Evolutionary conservation across 106 monocot species (phyloP).

Genomic region (Vanilla planifolia): DNA sequence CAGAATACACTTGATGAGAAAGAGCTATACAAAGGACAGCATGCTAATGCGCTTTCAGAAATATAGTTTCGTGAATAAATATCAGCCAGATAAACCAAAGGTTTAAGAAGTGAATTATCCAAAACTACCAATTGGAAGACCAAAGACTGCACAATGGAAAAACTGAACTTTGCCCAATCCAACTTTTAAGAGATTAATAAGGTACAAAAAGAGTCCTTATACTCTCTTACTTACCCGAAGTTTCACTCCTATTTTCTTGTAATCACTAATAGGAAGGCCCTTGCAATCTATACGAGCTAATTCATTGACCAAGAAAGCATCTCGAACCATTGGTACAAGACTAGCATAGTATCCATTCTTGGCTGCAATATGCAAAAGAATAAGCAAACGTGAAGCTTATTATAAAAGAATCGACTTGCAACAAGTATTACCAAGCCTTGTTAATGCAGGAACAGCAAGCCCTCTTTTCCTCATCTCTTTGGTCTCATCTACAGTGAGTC

Average conservation of each 20-base stretch:
- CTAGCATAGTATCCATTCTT: conserved; percentile 97
- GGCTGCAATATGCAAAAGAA: conserved; percentile 37
- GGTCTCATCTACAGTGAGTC: conserved; percentile 76
- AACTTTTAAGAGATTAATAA: not conserved
- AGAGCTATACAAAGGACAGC: too few relatives aligned
- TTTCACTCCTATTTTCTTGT: conserved; percentile 90
- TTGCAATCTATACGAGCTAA: conserved; percentile 90
- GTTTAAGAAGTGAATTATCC: too few relatives aligned
- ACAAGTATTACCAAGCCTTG: conserved; percentile 79
- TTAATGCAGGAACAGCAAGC: conserved; percentile 65
- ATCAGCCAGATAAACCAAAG: too few relatives aligned
- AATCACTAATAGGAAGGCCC: conserved; percentile 75
- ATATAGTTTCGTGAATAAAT: too few relatives aligned
- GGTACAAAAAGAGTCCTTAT: not conserved
- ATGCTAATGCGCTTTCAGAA: too few relatives aligned
- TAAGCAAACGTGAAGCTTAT: not conserved
- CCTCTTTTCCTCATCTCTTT: conserved; percentile 93
- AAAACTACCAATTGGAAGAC: too few relatives aligned
- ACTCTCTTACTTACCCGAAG: conserved; percentile 50
- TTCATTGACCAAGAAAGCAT: conserved; percentile 88
- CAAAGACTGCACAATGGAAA: too few relatives aligned
- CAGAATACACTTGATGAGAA: too few relatives aligned
- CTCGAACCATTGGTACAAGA: conserved; percentile 89
- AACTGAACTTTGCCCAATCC: not conserved
- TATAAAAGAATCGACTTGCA: too few relatives aligned